phyloP scores from a whole-genome alignment of 108 stramenopile genomes.

The Cyclotella sp. region DNA sequence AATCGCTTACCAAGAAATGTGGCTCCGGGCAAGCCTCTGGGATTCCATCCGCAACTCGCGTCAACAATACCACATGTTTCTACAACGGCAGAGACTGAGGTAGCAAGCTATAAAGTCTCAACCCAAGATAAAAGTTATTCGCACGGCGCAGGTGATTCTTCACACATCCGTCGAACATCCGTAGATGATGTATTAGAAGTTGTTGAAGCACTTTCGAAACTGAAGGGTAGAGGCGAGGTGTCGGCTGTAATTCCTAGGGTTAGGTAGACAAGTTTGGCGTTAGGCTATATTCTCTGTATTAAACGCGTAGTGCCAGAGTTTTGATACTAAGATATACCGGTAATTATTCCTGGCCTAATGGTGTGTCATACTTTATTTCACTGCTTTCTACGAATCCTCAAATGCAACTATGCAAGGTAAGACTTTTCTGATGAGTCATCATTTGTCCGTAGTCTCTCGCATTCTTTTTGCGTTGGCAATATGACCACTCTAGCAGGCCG shows the following conservation, averaged over 20 bases:
- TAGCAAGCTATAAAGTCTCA: not conserved
- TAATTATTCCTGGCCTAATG: no score
- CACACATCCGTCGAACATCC: constrained; percentile 3
- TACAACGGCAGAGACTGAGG: not conserved
- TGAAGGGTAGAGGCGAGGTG: constrained; percentile 14
- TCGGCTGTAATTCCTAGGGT: constrained; percentile 7
- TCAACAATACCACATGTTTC: constrained; percentile 27
- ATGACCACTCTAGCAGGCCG: no score
- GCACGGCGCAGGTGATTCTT: not conserved
- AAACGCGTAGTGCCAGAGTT: no score
- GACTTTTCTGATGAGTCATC: no score
- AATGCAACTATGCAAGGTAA: no score
- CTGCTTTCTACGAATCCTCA: no score
- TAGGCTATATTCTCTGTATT: no score
- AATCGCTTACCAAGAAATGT: not conserved
- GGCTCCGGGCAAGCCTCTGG: constrained; percentile 18
- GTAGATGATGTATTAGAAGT: constrained; percentile 52
- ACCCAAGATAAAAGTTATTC: not conserved
- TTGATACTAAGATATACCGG: no score
- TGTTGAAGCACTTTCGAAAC: constrained; percentile 40
- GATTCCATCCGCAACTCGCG: constrained; percentile 37
- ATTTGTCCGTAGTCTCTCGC: no score
- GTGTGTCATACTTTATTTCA: no score
- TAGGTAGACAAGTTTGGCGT: not conserved
- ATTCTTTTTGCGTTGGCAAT: no score